phyloP scores from a whole-genome alignment of 75 land plant species.

The Isoetes taiwanensis region DNA sequence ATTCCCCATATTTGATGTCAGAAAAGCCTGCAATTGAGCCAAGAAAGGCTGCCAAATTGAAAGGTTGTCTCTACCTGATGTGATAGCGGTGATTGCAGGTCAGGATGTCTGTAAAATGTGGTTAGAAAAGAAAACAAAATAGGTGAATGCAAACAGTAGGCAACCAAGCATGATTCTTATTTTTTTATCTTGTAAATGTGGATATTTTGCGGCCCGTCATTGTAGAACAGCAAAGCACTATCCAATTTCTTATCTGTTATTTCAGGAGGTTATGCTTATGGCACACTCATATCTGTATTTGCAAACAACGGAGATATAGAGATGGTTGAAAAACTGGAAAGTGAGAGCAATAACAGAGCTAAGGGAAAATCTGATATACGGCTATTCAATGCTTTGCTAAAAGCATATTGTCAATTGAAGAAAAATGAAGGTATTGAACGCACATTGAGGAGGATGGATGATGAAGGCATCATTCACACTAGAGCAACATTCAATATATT shows the following conservation, averaged over 20 bases:
- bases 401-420: conserved; percentile 61
- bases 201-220: no score
- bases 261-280: conserved; percentile 68
- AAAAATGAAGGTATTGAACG: conserved; percentile 62
- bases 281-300: conserved; percentile 65
- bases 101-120: no score
- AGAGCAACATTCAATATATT: conserved; percentile 61
- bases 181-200: no score
- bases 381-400: conserved; percentile 58
- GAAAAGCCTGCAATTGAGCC: no score
- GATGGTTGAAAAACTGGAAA: conserved; percentile 47
- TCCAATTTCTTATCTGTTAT: no score
- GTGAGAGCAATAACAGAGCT: conserved; percentile 36
- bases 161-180: no score
- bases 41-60: no score
- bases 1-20: no score
- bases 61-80: no score
- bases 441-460: conserved; percentile 62
- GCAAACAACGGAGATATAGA: conserved; percentile 41
- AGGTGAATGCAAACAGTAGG: not conserved
- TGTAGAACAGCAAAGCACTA: no score
- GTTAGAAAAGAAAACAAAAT: not conserved
- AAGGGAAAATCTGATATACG: conserved; percentile 45
- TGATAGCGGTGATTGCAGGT: no score
- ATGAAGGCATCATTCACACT: conserved; percentile 49